phyloP scores from a whole-genome alignment of 345 rosid species.

The Rubroshorea leprosula region DNA sequence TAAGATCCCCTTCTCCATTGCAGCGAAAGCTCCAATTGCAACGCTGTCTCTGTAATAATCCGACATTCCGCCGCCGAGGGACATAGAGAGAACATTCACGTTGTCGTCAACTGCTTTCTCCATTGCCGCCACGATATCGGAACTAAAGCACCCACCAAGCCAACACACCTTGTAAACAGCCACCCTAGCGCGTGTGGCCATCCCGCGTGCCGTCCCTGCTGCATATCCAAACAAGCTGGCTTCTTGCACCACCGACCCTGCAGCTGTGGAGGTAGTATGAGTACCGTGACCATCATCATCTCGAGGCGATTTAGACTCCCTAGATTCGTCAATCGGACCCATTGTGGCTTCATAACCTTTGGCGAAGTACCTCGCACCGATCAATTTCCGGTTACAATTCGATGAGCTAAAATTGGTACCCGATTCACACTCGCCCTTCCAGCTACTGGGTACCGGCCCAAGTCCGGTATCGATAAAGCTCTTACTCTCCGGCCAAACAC shows the following conservation, averaged over 20 bases:
- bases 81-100: slow-evolving; percentile 30
- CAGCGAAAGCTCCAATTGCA: slow-evolving; percentile 70
- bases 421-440: slow-evolving; percentile 57
- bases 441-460: slow-evolving; percentile 30
- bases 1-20: slow-evolving; percentile 55
- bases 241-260: slow-evolving; percentile 50
- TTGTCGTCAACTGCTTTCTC: slow-evolving; percentile 31
- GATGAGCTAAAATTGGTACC: slow-evolving; percentile 49
- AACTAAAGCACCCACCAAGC: slow-evolving; percentile 32
- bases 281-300: slow-evolving; percentile 39
- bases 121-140: slow-evolving; percentile 30
- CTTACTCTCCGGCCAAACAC: too few relatives aligned
- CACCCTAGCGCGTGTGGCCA: slow-evolving; percentile 16
- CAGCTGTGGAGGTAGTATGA: slow-evolving; percentile 47
- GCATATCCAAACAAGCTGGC: slow-evolving; percentile 61
- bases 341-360: slow-evolving; percentile 32
- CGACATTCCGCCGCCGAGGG: slow-evolving; percentile 27
- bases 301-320: slow-evolving; percentile 34
- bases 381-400: slow-evolving; percentile 47
- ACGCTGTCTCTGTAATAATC: slow-evolving; percentile 34
- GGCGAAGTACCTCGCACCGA: slow-evolving; percentile 30
- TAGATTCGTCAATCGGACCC: slow-evolving; percentile 28
- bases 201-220: slow-evolving; percentile 41
- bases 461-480: slow-evolving; percentile 27
- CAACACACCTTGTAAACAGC: slow-evolving; percentile 16